These are phyloP conservation scores for Lodderomyces orthopsilosis DNA, from an alignment of 1,139 yeast genomes.

Conservation along the genomic window DNA sequence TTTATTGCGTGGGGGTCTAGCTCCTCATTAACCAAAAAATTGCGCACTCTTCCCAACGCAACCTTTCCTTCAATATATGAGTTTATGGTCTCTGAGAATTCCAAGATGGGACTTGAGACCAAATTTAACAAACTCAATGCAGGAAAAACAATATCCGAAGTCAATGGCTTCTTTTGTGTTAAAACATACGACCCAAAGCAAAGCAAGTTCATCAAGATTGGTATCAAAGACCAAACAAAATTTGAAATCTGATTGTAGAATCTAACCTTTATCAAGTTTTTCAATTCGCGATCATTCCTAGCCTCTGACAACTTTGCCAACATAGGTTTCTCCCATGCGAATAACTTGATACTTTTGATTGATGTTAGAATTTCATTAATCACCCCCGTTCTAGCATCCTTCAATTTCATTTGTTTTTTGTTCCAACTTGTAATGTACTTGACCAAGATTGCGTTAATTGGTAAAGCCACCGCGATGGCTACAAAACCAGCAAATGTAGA, in stretches of 20 bases:
- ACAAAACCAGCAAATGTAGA: conserved; percentile 32
- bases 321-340: conserved; percentile 37
- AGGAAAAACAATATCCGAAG: conserved; percentile 35
- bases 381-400: conserved; percentile 36
- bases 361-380: conserved; percentile 34
- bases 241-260: conserved; percentile 22
- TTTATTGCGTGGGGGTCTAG: conserved; percentile 19
- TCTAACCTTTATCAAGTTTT: conserved; percentile 23
- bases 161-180: conserved; percentile 19
- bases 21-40: conserved; percentile 27
- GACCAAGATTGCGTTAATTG: conserved; percentile 35
- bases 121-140: conserved; percentile 32
- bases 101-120: conserved; percentile 28
- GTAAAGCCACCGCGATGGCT: conserved; percentile 26
- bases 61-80: conserved; percentile 29
- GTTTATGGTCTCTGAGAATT: conserved; percentile 27
- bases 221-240: conserved; percentile 32
- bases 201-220: conserved; percentile 28
- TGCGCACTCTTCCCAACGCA: conserved; percentile 26
- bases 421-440: conserved; percentile 46
- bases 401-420: conserved; percentile 63
- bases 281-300: conserved; percentile 31
- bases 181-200: conserved; percentile 22
- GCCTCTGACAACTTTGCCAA: conserved; percentile 24
- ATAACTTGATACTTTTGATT: conserved; percentile 33